These are phyloP conservation scores for Sedum album DNA, from an alignment of 164 flowering plant genomes.

Conservation along the genomic window DNA sequence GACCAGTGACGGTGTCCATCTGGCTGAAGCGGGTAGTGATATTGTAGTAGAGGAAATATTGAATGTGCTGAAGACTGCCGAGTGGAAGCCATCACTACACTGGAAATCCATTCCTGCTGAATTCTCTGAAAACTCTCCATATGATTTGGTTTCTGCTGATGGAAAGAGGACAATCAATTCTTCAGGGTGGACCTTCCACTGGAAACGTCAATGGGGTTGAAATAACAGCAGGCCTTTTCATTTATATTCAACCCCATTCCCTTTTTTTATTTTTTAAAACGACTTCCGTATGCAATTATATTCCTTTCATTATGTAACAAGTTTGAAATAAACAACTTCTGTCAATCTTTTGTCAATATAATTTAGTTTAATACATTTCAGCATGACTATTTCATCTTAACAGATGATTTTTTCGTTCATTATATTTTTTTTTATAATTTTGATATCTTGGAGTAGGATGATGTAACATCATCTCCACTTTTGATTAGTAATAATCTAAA, in stretches of 20 bases:
- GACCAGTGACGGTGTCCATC: conserved; percentile 84
- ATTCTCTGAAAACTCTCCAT: conserved; percentile 63
- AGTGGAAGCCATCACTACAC: conserved; percentile 77
- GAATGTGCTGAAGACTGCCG: conserved; percentile 65
- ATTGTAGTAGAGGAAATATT: conserved; percentile 75
- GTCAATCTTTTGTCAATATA: no score
- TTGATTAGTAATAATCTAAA: no score
- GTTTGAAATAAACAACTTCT: no score
- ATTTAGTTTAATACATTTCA: no score
- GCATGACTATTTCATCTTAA: no score
- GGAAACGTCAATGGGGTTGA: conserved; percentile 69
- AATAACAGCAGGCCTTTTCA: not conserved
- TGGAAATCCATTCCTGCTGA: conserved; percentile 88
- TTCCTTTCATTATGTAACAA: no score
- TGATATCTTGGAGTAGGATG: no score
- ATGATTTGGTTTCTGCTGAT: conserved; percentile 57
- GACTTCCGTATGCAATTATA: not conserved
- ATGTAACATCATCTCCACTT: no score
- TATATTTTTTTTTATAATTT: no score
- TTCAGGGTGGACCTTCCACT: conserved; percentile 65
- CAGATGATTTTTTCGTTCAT: no score
- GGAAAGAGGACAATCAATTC: conserved; percentile 67
- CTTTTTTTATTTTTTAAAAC: not conserved
- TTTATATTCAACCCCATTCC: not conserved
- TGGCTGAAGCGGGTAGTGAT: conserved; percentile 77